phyloP scores from a whole-genome alignment of 2,329 filamentous ascomycete species.

The Pseudogymnoascus sp. region DNA sequence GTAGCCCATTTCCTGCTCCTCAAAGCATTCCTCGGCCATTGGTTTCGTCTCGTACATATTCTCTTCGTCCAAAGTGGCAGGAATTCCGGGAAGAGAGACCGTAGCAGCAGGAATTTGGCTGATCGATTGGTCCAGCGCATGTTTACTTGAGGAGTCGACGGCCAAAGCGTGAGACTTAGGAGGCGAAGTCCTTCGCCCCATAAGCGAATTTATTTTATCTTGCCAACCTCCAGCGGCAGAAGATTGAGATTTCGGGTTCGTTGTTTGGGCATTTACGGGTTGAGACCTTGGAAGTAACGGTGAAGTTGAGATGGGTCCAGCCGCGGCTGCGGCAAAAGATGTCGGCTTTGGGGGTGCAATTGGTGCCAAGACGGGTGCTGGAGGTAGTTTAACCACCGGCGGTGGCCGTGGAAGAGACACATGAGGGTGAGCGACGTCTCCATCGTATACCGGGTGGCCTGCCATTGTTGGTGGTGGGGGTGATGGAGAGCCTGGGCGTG shows the following conservation, averaged over 20 bases:
- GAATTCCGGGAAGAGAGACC: slow-evolving; percentile 55
- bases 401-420: slow-evolving; percentile 62
- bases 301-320: slow-evolving; percentile 16
- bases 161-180: slow-evolving; percentile 52
- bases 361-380: slow-evolving; percentile 37
- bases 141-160: slow-evolving; percentile 61
- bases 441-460: slow-evolving; percentile 64
- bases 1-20: slow-evolving; percentile 72
- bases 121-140: slow-evolving; percentile 50
- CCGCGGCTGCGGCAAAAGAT: slow-evolving; percentile 36
- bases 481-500: slow-evolving; percentile 47
- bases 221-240: slow-evolving; percentile 51
- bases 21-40: slow-evolving; percentile 72
- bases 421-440: slow-evolving; percentile 54
- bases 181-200: slow-evolving; percentile 53
- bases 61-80: slow-evolving; percentile 27
- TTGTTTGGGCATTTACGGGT: slow-evolving; percentile 28
- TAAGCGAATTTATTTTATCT: slow-evolving; percentile 71
- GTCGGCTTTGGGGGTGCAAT: slow-evolving; percentile 35
- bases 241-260: slow-evolving; percentile 32
- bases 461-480: slow-evolving; percentile 64
- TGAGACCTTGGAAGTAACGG: slow-evolving; percentile 17
- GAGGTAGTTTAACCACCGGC: slow-evolving; percentile 75
- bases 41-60: slow-evolving; percentile 51
- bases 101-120: slow-evolving; percentile 42